phyloP scores from a whole-genome alignment of 352 stramenopile species.

The Nothophytophthora sp. region DNA sequence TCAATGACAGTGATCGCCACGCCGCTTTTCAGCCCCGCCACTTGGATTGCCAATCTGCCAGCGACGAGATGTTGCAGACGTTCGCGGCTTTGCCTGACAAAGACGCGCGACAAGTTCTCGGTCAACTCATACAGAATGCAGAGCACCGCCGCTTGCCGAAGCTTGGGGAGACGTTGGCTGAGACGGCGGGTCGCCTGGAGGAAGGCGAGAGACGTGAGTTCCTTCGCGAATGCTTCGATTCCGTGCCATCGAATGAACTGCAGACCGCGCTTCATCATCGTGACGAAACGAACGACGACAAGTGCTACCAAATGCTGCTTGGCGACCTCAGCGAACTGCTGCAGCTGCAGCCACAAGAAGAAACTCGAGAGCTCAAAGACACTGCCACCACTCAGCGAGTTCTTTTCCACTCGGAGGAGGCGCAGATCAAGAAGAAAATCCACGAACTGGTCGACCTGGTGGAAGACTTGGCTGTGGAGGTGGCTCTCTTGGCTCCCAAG shows the following conservation, averaged over 20 bases:
- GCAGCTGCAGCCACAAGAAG: conserved; percentile 11
- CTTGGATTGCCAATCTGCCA: conserved; percentile 47
- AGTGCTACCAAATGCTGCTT: conserved; percentile 48
- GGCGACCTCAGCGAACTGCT: conserved; percentile 50
- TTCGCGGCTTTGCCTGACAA: conserved; percentile 36
- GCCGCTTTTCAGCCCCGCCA: conserved; percentile 33
- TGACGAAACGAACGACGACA: conserved; percentile 63
- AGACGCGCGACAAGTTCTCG: conserved; percentile 44
- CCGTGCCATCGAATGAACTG: conserved; percentile 47
- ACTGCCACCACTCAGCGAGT: conserved; percentile 1
- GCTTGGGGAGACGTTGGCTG: conserved; percentile 40
- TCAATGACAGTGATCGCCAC: conserved; percentile 18
- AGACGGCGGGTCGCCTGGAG: conserved; percentile 43
- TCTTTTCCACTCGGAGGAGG: conserved; percentile 61
- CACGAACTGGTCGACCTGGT: conserved; percentile 59
- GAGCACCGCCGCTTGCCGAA: conserved; percentile 35
- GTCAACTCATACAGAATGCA: conserved; percentile 38
- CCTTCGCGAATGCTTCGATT: conserved; percentile 61
- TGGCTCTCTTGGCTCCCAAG: conserved; percentile 32
- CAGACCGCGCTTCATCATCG: conserved; percentile 48
- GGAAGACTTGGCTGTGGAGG: conserved; percentile 55
- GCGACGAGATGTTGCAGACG: conserved; percentile 46
- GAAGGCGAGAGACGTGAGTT: conserved; percentile 45
- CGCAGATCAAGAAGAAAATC: conserved; percentile 44
- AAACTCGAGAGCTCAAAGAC: background rate